phyloP scores from a whole-genome alignment of 2,329 filamentous ascomycete genomes.

The Fusarium chlamydosporum region DNA sequence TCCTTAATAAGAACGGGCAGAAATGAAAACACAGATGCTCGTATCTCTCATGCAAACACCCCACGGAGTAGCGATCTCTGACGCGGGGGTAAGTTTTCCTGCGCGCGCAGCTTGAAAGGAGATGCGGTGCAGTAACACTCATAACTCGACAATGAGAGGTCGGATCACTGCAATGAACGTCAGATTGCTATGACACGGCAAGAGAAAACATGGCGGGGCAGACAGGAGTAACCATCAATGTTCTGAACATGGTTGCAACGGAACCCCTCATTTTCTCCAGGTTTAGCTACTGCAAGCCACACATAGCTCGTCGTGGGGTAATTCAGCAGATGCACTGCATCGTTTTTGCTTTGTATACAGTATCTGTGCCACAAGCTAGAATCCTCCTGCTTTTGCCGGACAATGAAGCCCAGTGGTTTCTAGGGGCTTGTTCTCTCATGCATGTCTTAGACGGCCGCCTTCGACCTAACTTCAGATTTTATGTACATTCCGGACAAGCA shows the following conservation, averaged over 20 bases:
- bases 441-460: neutral
- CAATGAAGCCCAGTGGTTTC: constrained; percentile 1
- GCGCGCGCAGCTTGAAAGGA: constrained; percentile 2
- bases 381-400: constrained; percentile 14
- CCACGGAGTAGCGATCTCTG: constrained; percentile 19
- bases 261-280: constrained; percentile 50
- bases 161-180: constrained; percentile 4
- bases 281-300: constrained; percentile 50
- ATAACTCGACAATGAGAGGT: constrained; percentile 1
- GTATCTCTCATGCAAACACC: constrained; percentile 34
- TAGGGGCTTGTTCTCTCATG: constrained; percentile 3
- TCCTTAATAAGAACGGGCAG: constrained; percentile 36
- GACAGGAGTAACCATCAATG: constrained; percentile 29
- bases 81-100: constrained; percentile 34
- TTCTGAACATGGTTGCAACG: constrained; percentile 14
- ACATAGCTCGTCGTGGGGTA: constrained; percentile 32
- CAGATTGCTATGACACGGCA: constrained; percentile 13
- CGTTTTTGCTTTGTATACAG: constrained; percentile 5
- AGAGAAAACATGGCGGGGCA: constrained; percentile 20
- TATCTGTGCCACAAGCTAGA: constrained; percentile 13
- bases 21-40: constrained; percentile 25
- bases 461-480: neutral
- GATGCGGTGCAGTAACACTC: neutral
- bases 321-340: constrained; percentile 8
- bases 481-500: neutral